Percentiles rank a stretch among this genome's conserved stretches.
Conservation (phyloP, 2,329 filamentous ascomycete species). For the Colletotrichum camelliae region DNA sequence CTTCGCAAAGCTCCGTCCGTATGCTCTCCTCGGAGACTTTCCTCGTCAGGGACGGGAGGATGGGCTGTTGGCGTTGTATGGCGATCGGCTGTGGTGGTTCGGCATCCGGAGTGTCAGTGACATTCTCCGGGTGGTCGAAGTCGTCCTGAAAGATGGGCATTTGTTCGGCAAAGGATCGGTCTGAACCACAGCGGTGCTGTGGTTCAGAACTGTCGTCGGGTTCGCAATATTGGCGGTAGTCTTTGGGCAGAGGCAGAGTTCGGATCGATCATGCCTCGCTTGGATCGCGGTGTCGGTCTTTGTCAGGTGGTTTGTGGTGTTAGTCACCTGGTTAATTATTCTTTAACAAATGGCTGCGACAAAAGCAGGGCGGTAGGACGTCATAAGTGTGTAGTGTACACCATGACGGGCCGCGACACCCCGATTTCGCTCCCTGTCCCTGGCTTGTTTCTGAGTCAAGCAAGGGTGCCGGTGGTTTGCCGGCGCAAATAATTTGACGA, state of each 20-base stretch:
- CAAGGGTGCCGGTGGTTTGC: constrained; percentile 3
- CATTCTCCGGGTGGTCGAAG: constrained; percentile 38
- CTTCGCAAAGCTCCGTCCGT: constrained; percentile 65
- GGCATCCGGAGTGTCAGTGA: constrained; percentile 15
- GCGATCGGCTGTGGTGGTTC: not conserved
- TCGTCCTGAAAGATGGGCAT: constrained; percentile 66
- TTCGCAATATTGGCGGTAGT: constrained; percentile 17
- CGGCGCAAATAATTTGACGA: not conserved
- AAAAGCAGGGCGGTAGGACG: constrained; percentile 11
- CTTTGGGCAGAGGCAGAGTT: not conserved
- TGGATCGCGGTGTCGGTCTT: not conserved
- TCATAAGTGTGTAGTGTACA: constrained; percentile 4
- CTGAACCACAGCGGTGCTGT: constrained; percentile 39
- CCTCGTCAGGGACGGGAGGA: constrained; percentile 29
- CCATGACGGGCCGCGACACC: not conserved
- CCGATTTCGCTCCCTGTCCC: constrained; percentile 16
- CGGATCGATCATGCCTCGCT: constrained; percentile 9
- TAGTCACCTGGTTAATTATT: constrained; percentile 20
- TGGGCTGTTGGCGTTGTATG: not conserved
- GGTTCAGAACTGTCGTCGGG: constrained; percentile 20
- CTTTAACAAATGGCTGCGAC: constrained; percentile 7
- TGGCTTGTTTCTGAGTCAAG: constrained; percentile 13
- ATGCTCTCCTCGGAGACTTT: constrained; percentile 65
- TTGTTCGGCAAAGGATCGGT: constrained; percentile 22
- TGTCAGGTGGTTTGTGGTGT: constrained; percentile 19